Percentiles rank a stretch among this genome's conserved stretches.
Evolutionary conservation across 495 filamentous ascomycete species (phyloP).

Genomic region (Aspergillus saccharolyticus): DNA sequence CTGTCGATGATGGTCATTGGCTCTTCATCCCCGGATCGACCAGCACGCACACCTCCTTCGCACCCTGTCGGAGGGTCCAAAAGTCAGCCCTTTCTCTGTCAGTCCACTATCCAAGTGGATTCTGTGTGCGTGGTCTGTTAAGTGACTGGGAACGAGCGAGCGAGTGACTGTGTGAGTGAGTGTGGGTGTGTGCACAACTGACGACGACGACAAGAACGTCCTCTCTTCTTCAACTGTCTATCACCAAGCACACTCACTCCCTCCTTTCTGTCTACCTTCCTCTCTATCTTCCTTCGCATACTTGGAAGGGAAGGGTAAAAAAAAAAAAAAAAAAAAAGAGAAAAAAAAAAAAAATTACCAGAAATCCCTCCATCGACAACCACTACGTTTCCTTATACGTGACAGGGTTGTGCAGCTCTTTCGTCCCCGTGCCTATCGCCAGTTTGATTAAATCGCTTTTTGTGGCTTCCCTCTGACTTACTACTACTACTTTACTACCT

Average conservation of each 20-base stretch:
- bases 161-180: background rate
- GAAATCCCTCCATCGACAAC: background rate
- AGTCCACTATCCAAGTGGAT: background rate
- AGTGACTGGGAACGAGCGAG: too few species aligned
- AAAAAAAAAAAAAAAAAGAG: background rate
- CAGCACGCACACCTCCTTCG: background rate
- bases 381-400: background rate
- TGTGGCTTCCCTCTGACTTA: background rate
- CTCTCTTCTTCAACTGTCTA: background rate
- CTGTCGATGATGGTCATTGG: slow-evolving; percentile 5
- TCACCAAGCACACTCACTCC: background rate
- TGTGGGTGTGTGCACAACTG: background rate
- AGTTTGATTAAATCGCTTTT: background rate
- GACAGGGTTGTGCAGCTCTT: background rate
- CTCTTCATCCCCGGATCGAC: slow-evolving; percentile 2
- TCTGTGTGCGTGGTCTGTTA: background rate
- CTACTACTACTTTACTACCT: background rate
- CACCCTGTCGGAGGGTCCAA: slow-evolving; percentile 2
- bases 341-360: background rate
- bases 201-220: background rate
- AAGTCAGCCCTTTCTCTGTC: background rate
- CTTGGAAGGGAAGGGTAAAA: too few species aligned
- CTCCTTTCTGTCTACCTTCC: background rate
- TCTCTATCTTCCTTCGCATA: too few species aligned
- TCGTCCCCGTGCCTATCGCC: background rate